These are phyloP conservation scores for Coemansia sp. DNA, from an alignment of 192 early-diverging fungal species.

Conservation along the genomic window DNA sequence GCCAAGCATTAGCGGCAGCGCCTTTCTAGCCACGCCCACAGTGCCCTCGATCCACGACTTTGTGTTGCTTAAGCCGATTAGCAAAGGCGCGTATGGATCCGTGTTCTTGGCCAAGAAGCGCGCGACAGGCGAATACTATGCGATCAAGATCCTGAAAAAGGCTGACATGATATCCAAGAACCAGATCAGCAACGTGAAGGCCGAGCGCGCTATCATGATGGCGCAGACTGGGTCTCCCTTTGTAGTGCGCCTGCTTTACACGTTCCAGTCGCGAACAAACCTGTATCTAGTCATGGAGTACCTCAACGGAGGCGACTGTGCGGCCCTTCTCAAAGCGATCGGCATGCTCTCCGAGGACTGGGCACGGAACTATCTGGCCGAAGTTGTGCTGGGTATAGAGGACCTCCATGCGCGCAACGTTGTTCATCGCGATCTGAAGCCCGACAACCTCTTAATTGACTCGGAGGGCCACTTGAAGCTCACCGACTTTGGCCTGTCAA, in stretches of 20 bases:
- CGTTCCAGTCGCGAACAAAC: slow-evolving; percentile 82
- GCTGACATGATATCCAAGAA: slow-evolving; percentile 91
- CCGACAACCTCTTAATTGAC: slow-evolving; percentile 84
- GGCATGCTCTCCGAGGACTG: slow-evolving; percentile 72
- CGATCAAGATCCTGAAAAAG: slow-evolving; percentile 85
- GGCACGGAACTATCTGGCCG: slow-evolving; percentile 83
- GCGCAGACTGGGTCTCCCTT: slow-evolving; percentile 80
- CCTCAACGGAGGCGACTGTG: slow-evolving; percentile 81
- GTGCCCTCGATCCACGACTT: slow-evolving; percentile 86
- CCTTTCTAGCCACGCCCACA: slow-evolving; percentile 43
- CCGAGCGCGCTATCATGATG: slow-evolving; percentile 63
- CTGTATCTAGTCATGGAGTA: slow-evolving; percentile 89
- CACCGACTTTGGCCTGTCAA: slow-evolving; percentile 85
- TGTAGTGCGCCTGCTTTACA: slow-evolving; percentile 83
- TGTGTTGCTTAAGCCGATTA: slow-evolving; percentile 85
- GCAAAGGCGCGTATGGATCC: slow-evolving; percentile 86
- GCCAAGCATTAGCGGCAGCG: slow-evolving; percentile 4
- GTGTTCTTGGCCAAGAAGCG: slow-evolving; percentile 81
- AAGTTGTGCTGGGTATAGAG: slow-evolving; percentile 81
- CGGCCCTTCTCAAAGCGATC: slow-evolving; percentile 67
- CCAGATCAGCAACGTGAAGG: slow-evolving; percentile 47
- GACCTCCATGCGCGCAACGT: slow-evolving; percentile 84
- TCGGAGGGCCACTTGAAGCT: slow-evolving; percentile 85
- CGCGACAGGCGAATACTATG: slow-evolving; percentile 79
- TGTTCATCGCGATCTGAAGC: slow-evolving; percentile 76